Base-by-base conservation (phyloP, 2,329 filamentous ascomycete species). In the Dryadomyces quercivorus region DNA sequence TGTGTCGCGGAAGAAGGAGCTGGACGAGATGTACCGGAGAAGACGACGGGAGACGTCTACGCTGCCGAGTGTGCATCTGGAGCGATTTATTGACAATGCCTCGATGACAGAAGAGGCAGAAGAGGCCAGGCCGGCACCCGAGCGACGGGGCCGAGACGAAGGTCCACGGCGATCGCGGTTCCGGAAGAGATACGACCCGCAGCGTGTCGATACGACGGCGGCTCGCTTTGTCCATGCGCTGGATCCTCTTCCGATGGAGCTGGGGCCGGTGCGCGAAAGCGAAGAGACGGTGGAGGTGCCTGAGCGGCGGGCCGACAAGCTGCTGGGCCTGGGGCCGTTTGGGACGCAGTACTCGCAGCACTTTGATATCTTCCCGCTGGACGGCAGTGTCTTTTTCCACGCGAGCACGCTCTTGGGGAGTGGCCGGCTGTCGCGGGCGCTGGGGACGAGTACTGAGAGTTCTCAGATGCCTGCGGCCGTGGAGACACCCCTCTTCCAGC, bases 361-460 rank as follows among this genome's bases (percentile, higher is more conserved):
- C 61, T 85, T 85, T 58, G 80, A 84, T 48, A 65, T 80, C 5
- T 81, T 82, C 53, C 80, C 81, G 18, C 66, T 85, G 34, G 74
- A 77, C 43, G 61, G 65, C 7, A 75, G 75, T 3, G 72, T 77
- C 0, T 84, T 75, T 64, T 84, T 85, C 53, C 80, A 84, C 54
- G 72, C 76, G 57, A 75, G 70, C 52, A 84, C 80, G 0, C 63
- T 84, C 31, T 66, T 85, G 47, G 82, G 81, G 8, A 73, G 71
- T 59, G 80, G 80, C 1, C 65, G 69, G 1, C 61, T 84, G 6
- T 63, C 68, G 18, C 67, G 68, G 31, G 70, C 71, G 3, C 60
- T 69, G 2, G 65, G 68, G 31, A 59, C 59, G 6, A 60, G 67
- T 18, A 63, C 59, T 6, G 57, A 63, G 49, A 60, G 42, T n/a